These are phyloP conservation scores for Boechera divaricarpa DNA, from an alignment of 345 rosid species.

Conservation along the genomic window DNA sequence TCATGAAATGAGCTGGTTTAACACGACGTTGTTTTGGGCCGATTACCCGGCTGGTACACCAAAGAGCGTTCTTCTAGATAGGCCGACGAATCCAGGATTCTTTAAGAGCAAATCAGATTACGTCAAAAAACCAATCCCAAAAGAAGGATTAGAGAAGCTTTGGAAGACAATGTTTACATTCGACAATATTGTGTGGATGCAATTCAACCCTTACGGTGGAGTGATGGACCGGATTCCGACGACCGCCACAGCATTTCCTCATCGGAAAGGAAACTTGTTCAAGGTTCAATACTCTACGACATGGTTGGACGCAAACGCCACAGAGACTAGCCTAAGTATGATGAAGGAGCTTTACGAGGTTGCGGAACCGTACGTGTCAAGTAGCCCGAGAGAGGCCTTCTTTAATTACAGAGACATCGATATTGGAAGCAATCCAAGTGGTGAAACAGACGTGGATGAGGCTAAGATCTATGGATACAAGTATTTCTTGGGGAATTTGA, in stretches of 20 bases:
- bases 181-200: constrained; percentile 39
- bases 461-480: constrained; percentile 48
- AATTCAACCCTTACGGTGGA: constrained; percentile 57
- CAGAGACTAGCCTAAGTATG: constrained; percentile 34
- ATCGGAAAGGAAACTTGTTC: constrained; percentile 52
- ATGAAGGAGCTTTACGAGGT: constrained; percentile 46
- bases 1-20: constrained; percentile 51
- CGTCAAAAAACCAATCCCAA: constrained; percentile 42
- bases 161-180: constrained; percentile 46
- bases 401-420: constrained; percentile 46
- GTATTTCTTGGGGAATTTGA: constrained; percentile 43
- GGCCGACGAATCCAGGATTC: constrained; percentile 37
- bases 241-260: constrained; percentile 55
- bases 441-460: constrained; percentile 30
- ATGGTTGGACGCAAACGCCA: constrained; percentile 41
- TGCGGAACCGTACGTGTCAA: constrained; percentile 52
- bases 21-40: constrained; percentile 44
- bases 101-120: constrained; percentile 54
- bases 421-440: constrained; percentile 22
- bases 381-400: constrained; percentile 49
- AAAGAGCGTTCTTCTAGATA: constrained; percentile 39
- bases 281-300: constrained; percentile 42
- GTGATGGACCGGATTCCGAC: constrained; percentile 51
- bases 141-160: constrained; percentile 35
- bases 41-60: constrained; percentile 45